Percentiles rank a stretch among this genome's conserved stretches.
These are phyloP conservation scores for Cercospora sp. DNA, from an alignment of 2,329 filamentous ascomycete species.

Conservation along the genomic window DNA sequence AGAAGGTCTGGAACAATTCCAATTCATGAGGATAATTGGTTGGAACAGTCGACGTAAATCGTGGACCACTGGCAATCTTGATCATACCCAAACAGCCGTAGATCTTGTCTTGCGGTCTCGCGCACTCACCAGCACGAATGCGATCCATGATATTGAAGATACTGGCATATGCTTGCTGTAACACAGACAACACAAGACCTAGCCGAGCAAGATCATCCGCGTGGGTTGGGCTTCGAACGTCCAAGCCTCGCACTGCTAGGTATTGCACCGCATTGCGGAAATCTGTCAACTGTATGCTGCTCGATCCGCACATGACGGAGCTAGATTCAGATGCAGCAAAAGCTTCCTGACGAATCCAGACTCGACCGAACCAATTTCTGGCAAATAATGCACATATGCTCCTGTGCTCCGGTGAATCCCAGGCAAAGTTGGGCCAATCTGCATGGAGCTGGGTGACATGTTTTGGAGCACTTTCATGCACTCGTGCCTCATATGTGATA, in stretches of 20 bases:
- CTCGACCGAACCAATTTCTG: background rate
- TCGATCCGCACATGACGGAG: background rate
- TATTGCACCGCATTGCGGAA: conserved; percentile 14
- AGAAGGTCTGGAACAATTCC: conserved; percentile 12
- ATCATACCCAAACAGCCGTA: conserved; percentile 18
- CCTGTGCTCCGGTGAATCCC: background rate
- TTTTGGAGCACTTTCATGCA: background rate
- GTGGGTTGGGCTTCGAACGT: background rate
- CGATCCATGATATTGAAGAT: conserved; percentile 7
- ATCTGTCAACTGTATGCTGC: background rate
- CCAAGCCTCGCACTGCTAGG: conserved; percentile 7
- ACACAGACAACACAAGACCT: background rate
- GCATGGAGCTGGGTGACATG: background rate
- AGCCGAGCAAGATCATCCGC: background rate
- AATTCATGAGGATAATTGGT: background rate
- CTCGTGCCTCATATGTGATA: background rate
- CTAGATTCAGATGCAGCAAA: background rate
- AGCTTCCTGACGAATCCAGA: background rate
- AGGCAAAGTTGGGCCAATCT: background rate
- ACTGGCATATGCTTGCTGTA: conserved; percentile 2
- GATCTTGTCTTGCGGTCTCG: conserved; percentile 14
- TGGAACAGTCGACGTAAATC: conserved; percentile 7
- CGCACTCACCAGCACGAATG: conserved; percentile 6
- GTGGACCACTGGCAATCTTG: background rate
- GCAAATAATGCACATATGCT: background rate